Evolutionary conservation across 768 basidiomycete genomes (phyloP).

Genomic region (Albatrellus ellisii): DNA sequence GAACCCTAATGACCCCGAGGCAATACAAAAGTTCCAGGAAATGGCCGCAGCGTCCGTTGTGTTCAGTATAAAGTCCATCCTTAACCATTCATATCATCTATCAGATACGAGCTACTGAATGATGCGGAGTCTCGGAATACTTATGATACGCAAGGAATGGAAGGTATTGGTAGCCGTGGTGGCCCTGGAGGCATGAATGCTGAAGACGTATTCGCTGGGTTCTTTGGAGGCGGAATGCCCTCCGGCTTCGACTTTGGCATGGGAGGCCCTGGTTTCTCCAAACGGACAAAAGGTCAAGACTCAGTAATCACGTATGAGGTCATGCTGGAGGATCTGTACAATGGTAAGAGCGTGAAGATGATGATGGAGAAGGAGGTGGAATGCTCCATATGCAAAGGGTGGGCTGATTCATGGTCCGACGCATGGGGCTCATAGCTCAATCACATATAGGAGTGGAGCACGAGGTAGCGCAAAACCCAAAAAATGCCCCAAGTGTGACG

Average conservation of each 20-base stretch:
- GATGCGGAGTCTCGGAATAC: constrained; percentile 52
- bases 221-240: constrained; percentile 49
- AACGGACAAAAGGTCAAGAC: constrained; percentile 51
- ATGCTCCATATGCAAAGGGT: constrained; percentile 78
- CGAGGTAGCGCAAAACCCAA: constrained; percentile 77
- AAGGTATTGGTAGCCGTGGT: constrained; percentile 39
- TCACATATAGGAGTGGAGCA: constrained; percentile 54
- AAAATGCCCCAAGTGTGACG: constrained; percentile 68
- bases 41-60: constrained; percentile 71
- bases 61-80: background rate
- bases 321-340: constrained; percentile 85
- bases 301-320: constrained; percentile 71
- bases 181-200: constrained; percentile 30
- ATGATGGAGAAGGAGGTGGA: constrained; percentile 78
- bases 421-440: constrained; percentile 2
- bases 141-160: constrained; percentile 68
- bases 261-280: constrained; percentile 17
- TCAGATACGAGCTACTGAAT: constrained; percentile 72
- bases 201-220: constrained; percentile 66
- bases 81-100: background rate
- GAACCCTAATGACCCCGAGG: constrained; percentile 84
- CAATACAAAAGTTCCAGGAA: constrained; percentile 76
- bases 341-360: constrained; percentile 80
- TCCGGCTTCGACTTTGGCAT: constrained; percentile 54
- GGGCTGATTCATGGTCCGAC: constrained; percentile 15